phyloP scores from a whole-genome alignment of 305 asterid genomes.

The Ruellia speciosa region DNA sequence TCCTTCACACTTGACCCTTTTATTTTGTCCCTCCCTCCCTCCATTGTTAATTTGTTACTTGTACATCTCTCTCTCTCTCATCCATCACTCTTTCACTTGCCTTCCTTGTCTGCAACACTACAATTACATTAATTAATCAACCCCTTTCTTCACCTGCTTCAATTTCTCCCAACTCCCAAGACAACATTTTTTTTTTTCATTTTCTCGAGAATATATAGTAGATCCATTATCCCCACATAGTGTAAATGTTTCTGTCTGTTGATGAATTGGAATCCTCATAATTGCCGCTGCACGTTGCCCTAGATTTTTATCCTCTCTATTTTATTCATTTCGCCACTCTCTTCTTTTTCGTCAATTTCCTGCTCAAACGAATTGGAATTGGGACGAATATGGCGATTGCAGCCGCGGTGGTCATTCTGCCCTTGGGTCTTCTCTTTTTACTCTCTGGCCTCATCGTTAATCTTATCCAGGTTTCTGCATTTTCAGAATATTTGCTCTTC shows the following conservation, averaged over 20 bases:
- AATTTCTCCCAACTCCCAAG: not conserved
- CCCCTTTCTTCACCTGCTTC: no score
- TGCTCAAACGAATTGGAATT: not conserved
- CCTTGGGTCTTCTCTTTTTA: slow-evolving; percentile 62
- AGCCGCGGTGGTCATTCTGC: slow-evolving; percentile 59
- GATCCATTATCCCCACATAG: not conserved
- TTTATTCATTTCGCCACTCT: not conserved
- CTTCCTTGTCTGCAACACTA: no score
- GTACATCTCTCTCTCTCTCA: no score
- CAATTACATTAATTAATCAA: no score
- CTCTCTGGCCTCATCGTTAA: slow-evolving; percentile 64
- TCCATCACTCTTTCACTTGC: no score
- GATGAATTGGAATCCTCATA: not conserved
- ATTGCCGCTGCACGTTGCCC: not conserved
- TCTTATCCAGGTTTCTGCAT: slow-evolving; percentile 46
- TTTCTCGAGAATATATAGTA: no score
- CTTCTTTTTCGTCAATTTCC: no score
- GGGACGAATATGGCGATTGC: slow-evolving; percentile 56
- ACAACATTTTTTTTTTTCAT: not conserved
- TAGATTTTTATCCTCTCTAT: not conserved
- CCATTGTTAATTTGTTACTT: no score
- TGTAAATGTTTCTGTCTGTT: not conserved
- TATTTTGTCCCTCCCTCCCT: no score
- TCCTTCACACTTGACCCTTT: no score
- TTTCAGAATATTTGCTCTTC: not conserved